Conservation (phyloP, 192 early-diverging fungal species). For the Entomortierella lignicola region DNA sequence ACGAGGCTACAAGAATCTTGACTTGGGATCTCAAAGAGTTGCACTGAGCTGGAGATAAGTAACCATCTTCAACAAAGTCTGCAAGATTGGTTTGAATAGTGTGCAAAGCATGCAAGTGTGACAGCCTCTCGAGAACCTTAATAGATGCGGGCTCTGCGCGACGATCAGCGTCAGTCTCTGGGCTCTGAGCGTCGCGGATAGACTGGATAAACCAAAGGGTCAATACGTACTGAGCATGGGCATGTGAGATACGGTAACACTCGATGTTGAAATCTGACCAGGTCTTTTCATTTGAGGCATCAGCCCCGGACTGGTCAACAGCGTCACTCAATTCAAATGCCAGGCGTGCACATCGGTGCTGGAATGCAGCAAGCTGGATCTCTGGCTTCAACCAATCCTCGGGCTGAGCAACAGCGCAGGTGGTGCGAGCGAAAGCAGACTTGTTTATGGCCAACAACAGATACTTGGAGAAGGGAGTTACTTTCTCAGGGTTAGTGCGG, state of each 20-base stretch:
- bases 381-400: conserved; percentile 59
- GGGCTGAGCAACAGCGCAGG: conserved; percentile 22
- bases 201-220: conserved; percentile 62
- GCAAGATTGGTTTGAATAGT: conserved; percentile 52
- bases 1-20: conserved; percentile 53
- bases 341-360: conserved; percentile 62
- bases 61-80: conserved; percentile 52
- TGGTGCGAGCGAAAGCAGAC: conserved; percentile 12
- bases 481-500: conserved; percentile 22
- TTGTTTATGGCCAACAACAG: conserved; percentile 20
- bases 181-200: conserved; percentile 33
- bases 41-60: conserved; percentile 33
- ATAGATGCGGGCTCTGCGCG: conserved; percentile 21
- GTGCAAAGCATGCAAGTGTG: conserved; percentile 49
- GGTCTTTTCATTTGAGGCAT: conserved; percentile 29
- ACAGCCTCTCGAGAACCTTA: conserved; percentile 38
- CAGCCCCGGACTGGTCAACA: conserved; percentile 28
- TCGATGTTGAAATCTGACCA: conserved; percentile 59
- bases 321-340: conserved; percentile 57
- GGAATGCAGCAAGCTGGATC: conserved; percentile 71
- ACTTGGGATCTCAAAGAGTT: conserved; percentile 39
- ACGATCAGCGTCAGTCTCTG: conserved; percentile 18
- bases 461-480: conserved; percentile 48
- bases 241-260: conserved; percentile 60
- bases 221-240: conserved; percentile 65